These are phyloP conservation scores for Arctium lappa DNA, from an alignment of 129 eudicot genomes.

Conservation along the genomic window DNA sequence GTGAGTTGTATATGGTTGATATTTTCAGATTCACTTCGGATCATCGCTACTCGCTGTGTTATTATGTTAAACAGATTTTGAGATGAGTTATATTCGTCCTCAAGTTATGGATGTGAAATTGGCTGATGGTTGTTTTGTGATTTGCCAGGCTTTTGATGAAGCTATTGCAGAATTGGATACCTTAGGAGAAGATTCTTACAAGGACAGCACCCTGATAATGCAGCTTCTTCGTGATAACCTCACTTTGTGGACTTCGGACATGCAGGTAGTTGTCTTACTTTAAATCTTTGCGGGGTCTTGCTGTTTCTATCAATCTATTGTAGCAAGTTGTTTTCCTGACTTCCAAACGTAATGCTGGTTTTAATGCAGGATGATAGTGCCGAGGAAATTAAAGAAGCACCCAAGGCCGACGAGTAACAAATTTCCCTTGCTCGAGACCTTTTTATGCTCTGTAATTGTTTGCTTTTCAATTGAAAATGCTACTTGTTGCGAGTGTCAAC, in stretches of 20 bases:
- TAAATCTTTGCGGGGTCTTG: neutral
- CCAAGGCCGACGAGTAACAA: conserved; percentile 67
- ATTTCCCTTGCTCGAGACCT: neutral
- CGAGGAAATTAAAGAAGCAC: conserved; percentile 81
- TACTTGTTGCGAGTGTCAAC: conserved; percentile 45
- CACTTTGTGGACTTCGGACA: conserved; percentile 88
- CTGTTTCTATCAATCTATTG: neutral
- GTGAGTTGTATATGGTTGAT: neutral
- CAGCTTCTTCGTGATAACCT: conserved; percentile 88
- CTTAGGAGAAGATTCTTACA: conserved; percentile 84
- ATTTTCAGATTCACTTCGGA: neutral
- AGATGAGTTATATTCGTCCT: neutral
- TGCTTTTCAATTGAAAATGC: conserved; percentile 40
- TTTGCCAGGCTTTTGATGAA: conserved; percentile 73
- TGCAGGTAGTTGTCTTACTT: conserved; percentile 52
- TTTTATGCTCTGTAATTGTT: conserved; percentile 35
- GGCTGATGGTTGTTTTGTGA: conserved; percentile 16
- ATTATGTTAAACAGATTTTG: neutral
- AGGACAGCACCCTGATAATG: conserved; percentile 87
- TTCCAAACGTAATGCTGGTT: neutral
- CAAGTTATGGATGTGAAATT: neutral
- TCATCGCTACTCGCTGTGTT: neutral
- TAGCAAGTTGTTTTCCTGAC: neutral
- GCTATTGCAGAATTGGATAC: conserved; percentile 88
- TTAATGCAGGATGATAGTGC: conserved; percentile 58